phyloP scores from a whole-genome alignment of 225 moss, liverwort and hornwort species.

The Thuidium tamariscinum region DNA sequence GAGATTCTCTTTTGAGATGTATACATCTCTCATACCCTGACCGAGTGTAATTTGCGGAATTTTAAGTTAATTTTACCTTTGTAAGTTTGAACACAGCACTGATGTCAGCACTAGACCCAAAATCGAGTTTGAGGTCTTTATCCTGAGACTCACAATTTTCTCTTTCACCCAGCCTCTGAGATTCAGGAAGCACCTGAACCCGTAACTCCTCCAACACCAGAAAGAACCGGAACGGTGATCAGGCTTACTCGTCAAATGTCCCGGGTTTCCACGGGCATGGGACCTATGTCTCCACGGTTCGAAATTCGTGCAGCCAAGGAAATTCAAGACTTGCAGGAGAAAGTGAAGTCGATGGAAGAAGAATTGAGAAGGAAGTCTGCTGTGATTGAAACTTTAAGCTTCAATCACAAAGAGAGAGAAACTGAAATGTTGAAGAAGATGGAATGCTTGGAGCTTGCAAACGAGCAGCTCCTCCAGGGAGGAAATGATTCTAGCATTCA shows the following conservation, averaged over 20 bases:
- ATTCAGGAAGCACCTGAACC: conserved; percentile 21
- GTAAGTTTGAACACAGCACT: not conserved
- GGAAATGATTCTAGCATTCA: conserved; percentile 41
- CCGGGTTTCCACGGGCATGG: conserved; percentile 27
- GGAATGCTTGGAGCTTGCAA: conserved; percentile 42
- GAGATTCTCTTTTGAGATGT: not conserved
- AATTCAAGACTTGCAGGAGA: conserved; percentile 33
- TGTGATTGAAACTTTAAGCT: not conserved
- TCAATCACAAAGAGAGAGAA: conserved; percentile 24
- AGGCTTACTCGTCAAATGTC: conserved; percentile 42
- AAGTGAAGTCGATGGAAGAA: conserved; percentile 29
- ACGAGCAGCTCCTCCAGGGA: conserved; percentile 41
- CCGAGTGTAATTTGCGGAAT: not conserved
- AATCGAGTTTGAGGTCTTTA: not conserved
- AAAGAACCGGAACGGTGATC: conserved; percentile 23
- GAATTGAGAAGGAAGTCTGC: conserved; percentile 18
- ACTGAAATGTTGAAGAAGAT: conserved; percentile 21
- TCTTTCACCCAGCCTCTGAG: conserved; percentile 11
- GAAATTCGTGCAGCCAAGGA: conserved; percentile 28
- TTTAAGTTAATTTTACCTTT: not conserved
- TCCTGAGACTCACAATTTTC: not conserved
- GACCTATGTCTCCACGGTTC: conserved; percentile 21
- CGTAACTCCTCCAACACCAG: conserved; percentile 16
- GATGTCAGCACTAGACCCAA: not conserved
- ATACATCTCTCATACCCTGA: not conserved